Evolutionary conservation across 768 basidiomycete species (phyloP).

Genomic region (Mycena maculata): DNA sequence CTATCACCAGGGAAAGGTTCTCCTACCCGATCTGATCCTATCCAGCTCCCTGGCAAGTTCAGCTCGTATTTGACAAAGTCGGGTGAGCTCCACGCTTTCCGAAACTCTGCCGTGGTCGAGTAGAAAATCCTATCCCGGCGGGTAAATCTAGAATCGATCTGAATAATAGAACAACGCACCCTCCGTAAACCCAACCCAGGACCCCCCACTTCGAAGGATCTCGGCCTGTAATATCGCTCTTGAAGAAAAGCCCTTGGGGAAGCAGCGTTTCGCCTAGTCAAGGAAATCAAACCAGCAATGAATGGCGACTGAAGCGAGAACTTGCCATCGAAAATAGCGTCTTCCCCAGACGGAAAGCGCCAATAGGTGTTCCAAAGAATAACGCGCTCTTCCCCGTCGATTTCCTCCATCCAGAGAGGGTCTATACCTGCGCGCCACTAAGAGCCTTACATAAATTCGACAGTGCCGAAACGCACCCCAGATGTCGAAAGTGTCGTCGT

Average conservation of each 20-base stretch:
- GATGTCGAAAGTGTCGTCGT: constrained; percentile 38
- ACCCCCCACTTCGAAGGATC: constrained; percentile 36
- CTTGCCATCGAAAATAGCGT: constrained; percentile 30
- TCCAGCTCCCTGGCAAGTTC: constrained; percentile 35
- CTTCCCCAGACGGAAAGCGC: constrained; percentile 32
- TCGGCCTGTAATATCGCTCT: constrained; percentile 38
- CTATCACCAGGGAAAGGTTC: constrained; percentile 21
- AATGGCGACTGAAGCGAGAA: background rate
- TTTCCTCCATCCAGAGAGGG: constrained; percentile 36
- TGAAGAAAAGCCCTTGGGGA: constrained; percentile 40
- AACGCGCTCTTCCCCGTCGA: constrained; percentile 29
- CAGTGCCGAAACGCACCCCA: constrained; percentile 20
- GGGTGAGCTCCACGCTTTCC: constrained; percentile 34
- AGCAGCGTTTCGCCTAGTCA: constrained; percentile 34
- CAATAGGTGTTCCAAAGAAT: constrained; percentile 38
- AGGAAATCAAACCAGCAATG: background rate
- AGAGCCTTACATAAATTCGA: background rate
- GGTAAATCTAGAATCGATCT: background rate
- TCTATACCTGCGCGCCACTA: constrained; percentile 26
- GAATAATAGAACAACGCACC: constrained; percentile 16
- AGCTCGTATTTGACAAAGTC: constrained; percentile 33
- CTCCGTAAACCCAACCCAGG: constrained; percentile 37
- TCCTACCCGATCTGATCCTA: constrained; percentile 34
- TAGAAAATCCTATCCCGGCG: constrained; percentile 31
- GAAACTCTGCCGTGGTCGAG: constrained; percentile 34